Evolutionary conservation across 1,284 basidiomycete genomes (phyloP).

Genomic region (Boletus sp.): DNA sequence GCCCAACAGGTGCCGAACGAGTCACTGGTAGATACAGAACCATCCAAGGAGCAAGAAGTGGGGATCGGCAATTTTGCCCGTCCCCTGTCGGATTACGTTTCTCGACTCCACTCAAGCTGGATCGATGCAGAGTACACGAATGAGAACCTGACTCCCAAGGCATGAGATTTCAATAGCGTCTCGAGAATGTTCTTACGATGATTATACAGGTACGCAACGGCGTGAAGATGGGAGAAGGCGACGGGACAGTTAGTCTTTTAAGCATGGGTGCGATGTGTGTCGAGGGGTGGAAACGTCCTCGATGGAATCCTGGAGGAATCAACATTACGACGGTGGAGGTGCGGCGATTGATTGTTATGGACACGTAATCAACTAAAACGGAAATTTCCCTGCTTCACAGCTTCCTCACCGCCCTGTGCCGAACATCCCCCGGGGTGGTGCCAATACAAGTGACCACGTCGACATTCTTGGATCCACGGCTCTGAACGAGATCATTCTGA

Average conservation of each 20-base stretch:
- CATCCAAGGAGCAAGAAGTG: constrained; percentile 38
- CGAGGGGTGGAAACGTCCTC: constrained; percentile 87
- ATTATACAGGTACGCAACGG: constrained; percentile 64
- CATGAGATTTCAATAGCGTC: constrained; percentile 20
- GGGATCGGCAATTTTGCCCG: constrained; percentile 46
- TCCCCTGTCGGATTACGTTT: constrained; percentile 58
- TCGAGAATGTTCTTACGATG: neutral
- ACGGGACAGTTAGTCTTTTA: constrained; percentile 91
- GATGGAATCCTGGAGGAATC: constrained; percentile 95
- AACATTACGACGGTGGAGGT: constrained; percentile 86
- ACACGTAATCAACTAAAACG: constrained; percentile 9
- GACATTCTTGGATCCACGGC: constrained; percentile 90
- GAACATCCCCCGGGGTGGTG: constrained; percentile 83
- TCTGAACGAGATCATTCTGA: constrained; percentile 89
- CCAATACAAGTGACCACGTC: constrained; percentile 89
- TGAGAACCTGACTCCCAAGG: constrained; percentile 62
- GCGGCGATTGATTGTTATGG: constrained; percentile 19
- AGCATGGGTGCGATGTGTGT: constrained; percentile 95
- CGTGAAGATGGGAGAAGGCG: constrained; percentile 90
- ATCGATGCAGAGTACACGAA: constrained; percentile 84
- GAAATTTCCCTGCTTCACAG: constrained; percentile 38
- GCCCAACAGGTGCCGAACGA: constrained; percentile 72
- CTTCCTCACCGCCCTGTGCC: constrained; percentile 82
- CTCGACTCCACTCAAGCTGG: constrained; percentile 57
- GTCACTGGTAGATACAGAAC: constrained; percentile 44